phyloP scores from a whole-genome alignment of 495 filamentous ascomycete genomes.

The Pseudotulostoma volvatum region DNA sequence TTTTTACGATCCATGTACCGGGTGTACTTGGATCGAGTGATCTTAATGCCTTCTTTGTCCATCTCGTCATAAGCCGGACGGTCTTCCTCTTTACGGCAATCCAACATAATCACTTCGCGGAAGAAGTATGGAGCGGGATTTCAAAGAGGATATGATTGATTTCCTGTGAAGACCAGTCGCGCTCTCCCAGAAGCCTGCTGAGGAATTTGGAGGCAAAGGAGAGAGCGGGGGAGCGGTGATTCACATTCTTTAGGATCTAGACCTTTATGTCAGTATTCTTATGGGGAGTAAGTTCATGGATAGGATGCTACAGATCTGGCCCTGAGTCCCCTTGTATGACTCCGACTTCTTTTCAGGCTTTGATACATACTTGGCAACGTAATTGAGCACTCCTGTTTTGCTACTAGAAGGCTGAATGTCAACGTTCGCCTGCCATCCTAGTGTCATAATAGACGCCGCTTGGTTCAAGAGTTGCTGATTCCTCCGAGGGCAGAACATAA shows the following conservation, averaged over 20 bases:
- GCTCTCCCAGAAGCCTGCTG: constrained; percentile 1
- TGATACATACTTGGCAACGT: constrained; percentile 1
- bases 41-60: not conserved
- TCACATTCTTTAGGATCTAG: not conserved
- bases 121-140: not conserved
- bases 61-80: not conserved
- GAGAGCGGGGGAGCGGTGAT: not conserved
- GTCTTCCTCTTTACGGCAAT: not conserved
- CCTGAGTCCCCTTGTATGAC: not conserved
- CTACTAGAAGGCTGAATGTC: not conserved
- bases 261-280: not conserved
- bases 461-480: not conserved
- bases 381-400: not conserved
- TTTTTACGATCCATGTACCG: not conserved
- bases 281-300: not conserved
- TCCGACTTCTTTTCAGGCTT: constrained; percentile 2
- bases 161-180: constrained; percentile 2
- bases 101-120: not conserved
- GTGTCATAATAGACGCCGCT: not conserved
- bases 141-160: constrained; percentile 1
- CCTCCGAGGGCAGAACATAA: no score
- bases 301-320: not conserved
- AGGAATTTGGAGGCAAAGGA: constrained; percentile 1
- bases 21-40: not conserved
- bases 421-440: not conserved